A percentile compares a stretch with the other conserved stretches of the same genome.
phyloP scores from a whole-genome alignment of 257 asterid genomes.

The Scutellaria galericulata region DNA sequence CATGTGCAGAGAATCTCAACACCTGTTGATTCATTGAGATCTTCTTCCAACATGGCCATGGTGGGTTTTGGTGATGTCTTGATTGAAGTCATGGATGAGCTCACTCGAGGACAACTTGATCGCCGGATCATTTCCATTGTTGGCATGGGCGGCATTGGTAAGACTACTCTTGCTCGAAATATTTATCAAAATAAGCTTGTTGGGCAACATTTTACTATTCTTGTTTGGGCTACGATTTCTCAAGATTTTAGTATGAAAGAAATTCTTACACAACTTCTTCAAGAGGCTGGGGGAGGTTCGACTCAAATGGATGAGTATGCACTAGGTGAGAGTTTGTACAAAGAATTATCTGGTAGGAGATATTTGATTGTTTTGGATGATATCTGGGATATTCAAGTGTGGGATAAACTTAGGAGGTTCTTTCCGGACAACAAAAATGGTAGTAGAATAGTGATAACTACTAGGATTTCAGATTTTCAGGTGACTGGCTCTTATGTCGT shows the following conservation, averaged over 20 bases:
- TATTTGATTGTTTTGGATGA: slow-evolving; percentile 20
- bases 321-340: neutral
- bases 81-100: slow-evolving; percentile 16
- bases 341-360: neutral
- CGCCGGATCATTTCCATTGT: neutral
- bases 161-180: slow-evolving; percentile 23
- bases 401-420: neutral
- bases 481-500: neutral
- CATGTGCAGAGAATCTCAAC: neutral
- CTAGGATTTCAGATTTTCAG: slow-evolving; percentile 16
- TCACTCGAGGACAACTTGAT: neutral
- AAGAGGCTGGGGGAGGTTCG: neutral
- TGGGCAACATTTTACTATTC: neutral
- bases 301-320: neutral
- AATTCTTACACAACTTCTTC: neutral
- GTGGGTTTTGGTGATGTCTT: slow-evolving; percentile 12
- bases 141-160: slow-evolving; percentile 29
- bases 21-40: neutral
- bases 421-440: slow-evolving; percentile 16
- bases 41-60: slow-evolving; percentile 1
- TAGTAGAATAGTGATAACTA: slow-evolving; percentile 13
- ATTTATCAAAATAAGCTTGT: neutral
- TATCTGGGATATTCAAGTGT: slow-evolving; percentile 11
- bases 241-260: neutral
- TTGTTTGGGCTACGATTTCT: slow-evolving; percentile 18